Percentiles rank a stretch among this genome's conserved stretches.
Evolutionary conservation across 148 eudicot species (phyloP).

Genomic region (Vaccinium darrowii): DNA sequence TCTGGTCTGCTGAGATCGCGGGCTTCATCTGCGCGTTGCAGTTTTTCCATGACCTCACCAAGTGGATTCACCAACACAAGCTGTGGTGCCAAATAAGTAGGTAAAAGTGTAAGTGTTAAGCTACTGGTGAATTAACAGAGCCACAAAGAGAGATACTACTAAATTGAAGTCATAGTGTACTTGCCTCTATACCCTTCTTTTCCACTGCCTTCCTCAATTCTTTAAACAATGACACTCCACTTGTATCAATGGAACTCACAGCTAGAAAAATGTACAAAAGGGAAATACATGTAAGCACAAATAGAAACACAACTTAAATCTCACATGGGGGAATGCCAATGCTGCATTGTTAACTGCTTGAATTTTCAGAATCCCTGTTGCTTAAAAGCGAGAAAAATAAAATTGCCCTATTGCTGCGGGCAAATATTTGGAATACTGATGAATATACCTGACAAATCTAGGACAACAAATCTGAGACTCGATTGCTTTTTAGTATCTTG

Average conservation of each 20-base stretch:
- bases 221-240: conserved; percentile 48
- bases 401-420: not conserved
- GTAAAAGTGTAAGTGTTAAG: not conserved
- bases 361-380: not conserved
- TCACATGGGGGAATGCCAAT: not conserved
- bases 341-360: not conserved
- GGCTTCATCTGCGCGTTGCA: conserved; percentile 32
- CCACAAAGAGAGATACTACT: not conserved
- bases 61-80: conserved; percentile 56
- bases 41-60: conserved; percentile 50
- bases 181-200: conserved; percentile 49
- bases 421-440: not conserved
- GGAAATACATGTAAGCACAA: not conserved
- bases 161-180: conserved; percentile 3
- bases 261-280: conserved; percentile 25
- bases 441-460: conserved; percentile 50
- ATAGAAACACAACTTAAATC: not conserved
- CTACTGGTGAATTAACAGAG: not conserved
- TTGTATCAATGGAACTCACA: conserved; percentile 59
- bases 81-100: conserved; percentile 21
- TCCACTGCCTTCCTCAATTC: conserved; percentile 42
- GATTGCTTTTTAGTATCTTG: conserved; percentile 27
- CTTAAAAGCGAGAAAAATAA: not conserved
- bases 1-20: conserved; percentile 30
- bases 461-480: conserved; percentile 28